Evolutionary conservation across 176 grass and related monocot genomes (phyloP).

Genomic region (Oryza punctata): DNA sequence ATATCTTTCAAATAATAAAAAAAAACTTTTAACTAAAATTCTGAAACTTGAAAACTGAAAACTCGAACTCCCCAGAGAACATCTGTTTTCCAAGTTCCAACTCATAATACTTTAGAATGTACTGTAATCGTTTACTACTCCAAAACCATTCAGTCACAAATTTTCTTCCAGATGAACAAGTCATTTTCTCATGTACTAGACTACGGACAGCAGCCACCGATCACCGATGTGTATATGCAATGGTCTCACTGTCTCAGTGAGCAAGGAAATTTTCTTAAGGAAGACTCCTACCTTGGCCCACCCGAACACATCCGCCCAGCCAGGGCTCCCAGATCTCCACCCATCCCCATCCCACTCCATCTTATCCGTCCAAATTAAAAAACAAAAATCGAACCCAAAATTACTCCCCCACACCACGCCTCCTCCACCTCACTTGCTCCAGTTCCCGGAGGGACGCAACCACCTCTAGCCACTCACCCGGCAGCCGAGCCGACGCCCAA

Average conservation of each 20-base stretch:
- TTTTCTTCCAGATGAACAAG: too few species aligned
- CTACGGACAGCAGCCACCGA: too few species aligned
- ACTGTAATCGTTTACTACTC: too few species aligned
- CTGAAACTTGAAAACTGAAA: too few species aligned
- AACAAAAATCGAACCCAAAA: neutral
- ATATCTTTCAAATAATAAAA: too few species aligned
- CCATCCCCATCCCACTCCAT: constrained; percentile 3
- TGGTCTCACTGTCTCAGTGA: neutral
- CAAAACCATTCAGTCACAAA: too few species aligned
- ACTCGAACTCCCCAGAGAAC: too few species aligned
- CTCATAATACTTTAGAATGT: too few species aligned
- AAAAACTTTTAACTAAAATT: too few species aligned
- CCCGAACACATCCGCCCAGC: neutral
- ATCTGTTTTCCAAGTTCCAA: too few species aligned
- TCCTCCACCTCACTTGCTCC: neutral
- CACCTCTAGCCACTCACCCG: constrained; percentile 22
- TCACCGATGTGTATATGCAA: too few species aligned
- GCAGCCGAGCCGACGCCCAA: neutral
- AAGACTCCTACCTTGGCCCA: neutral
- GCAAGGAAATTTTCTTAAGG: neutral
- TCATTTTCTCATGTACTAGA: too few species aligned
- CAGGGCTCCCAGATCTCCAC: neutral
- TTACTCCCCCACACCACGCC: neutral
- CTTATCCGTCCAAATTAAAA: constrained; percentile 38
- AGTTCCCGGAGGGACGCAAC: constrained; percentile 21